phyloP scores from a whole-genome alignment of 805 yeast species.

The Wickerhamomyces ciferrii region DNA sequence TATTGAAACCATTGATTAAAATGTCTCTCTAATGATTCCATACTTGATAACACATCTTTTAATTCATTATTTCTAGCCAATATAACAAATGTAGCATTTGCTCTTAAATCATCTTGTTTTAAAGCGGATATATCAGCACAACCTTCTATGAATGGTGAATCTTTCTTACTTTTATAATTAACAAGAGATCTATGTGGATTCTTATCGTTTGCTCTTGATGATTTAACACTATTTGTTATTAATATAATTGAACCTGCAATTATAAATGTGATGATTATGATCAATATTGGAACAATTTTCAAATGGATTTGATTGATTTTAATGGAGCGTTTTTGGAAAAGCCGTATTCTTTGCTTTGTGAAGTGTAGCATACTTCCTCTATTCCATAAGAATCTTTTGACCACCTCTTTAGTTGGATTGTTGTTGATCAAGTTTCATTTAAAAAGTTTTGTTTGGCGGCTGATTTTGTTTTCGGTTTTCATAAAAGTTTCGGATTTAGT shows the following conservation, averaged over 20 bases:
- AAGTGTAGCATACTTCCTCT: not conserved
- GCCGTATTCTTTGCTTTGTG: not conserved
- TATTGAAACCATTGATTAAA: slow-evolving; percentile 93
- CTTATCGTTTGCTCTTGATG: not conserved
- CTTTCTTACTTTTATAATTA: slow-evolving; percentile 21
- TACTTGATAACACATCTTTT: slow-evolving; percentile 68
- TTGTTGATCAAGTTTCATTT: no score
- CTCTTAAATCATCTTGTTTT: slow-evolving; percentile 29
- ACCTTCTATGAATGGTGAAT: slow-evolving; percentile 48
- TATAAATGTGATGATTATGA: not conserved
- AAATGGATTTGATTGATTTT: not conserved
- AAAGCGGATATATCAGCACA: slow-evolving; percentile 35
- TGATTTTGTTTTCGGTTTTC: not conserved
- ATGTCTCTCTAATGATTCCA: slow-evolving; percentile 74
- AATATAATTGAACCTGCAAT: not conserved
- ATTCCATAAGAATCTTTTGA: no score
- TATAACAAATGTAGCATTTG: slow-evolving; percentile 82
- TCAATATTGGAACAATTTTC: not conserved
- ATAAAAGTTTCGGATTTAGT: not conserved
- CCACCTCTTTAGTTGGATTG: no score
- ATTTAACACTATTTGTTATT: not conserved
- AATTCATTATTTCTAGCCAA: slow-evolving; percentile 78
- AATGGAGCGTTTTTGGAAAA: not conserved
- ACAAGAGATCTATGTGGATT: not conserved
- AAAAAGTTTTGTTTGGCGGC: not conserved